Evolutionary conservation across 345 rosid species (phyloP), one percentile per base, ranked within the genome.

Genomic region (Pugionium cornutum): DNA sequence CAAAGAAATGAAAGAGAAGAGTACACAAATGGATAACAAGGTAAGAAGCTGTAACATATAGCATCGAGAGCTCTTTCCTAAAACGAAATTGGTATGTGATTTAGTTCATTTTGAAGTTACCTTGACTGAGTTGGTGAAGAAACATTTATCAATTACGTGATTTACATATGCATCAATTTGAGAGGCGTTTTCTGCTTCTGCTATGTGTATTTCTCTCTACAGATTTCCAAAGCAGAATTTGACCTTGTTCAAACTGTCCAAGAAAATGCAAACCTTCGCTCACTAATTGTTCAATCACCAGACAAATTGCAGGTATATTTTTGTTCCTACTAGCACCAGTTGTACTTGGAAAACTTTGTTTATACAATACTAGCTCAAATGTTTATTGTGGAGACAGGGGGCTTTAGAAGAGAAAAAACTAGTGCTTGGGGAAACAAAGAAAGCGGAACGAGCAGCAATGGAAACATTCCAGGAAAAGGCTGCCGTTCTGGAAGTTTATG

Each of bases 241-340:
- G 85, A 81, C 43, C 84, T 94, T 42, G 86, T 86, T 33, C 91
- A 86, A 76, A 83, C 87, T 64, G 92, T 81, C 30, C 95, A 87
- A 81, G 95, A 87, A 66, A 91, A 91, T 77, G 92, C 88, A 54
- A 82, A 77, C 59, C 78, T 91, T 31, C 83, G 91, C 7, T 84
- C 92, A 44, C 87, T 79, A 77, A 83, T 94, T 65, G 96, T 94
- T 74, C 96, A 90, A 45, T 94, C 99, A 32, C 97, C 99, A 9
- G 95, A 88, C 70, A 94, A 94, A 68, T 74, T 88, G 74, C 95
- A 85, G 99, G 99, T 90, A 48, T 28, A 26, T 34, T 31, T 33
- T 75, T 57, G 41, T 11, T 69, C 10, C 9, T 10, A 9, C 25
- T 1, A 5, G 68, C 28, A 33, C 44, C 9, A 9, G 68, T 47